These are phyloP conservation scores for Hemisphaericaspora xylanilytica DNA, from an alignment of 1,139 yeast genomes.

Conservation along the genomic window DNA sequence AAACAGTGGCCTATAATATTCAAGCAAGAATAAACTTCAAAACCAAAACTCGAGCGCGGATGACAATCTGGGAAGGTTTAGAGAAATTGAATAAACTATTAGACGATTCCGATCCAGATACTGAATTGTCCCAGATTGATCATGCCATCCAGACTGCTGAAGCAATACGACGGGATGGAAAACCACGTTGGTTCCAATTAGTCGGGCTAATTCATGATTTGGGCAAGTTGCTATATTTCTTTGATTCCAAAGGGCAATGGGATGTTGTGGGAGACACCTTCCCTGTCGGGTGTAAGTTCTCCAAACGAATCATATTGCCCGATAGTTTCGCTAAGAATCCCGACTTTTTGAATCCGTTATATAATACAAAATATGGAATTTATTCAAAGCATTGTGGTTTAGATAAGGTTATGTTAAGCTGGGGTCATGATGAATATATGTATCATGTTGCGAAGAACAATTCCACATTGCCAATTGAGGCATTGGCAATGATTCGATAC, in stretches of 20 bases:
- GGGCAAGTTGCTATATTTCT: slow-evolving; percentile 67
- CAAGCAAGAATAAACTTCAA: slow-evolving; percentile 72
- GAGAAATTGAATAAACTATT: slow-evolving; percentile 59
- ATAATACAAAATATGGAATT: slow-evolving; percentile 65
- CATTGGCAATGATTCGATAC: slow-evolving; percentile 70
- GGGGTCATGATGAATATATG: slow-evolving; percentile 84
- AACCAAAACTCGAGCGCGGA: slow-evolving; percentile 59
- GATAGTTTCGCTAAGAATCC: slow-evolving; percentile 61
- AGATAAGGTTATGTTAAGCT: slow-evolving; percentile 68
- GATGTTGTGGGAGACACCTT: slow-evolving; percentile 82
- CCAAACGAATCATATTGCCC: slow-evolving; percentile 57
- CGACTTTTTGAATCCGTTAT: slow-evolving; percentile 61
- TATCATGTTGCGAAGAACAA: slow-evolving; percentile 66
- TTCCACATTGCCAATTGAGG: slow-evolving; percentile 63
- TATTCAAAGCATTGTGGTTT: slow-evolving; percentile 65
- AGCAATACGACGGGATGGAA: slow-evolving; percentile 63
- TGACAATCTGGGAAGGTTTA: slow-evolving; percentile 73
- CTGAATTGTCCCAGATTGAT: slow-evolving; percentile 70
- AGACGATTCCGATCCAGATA: slow-evolving; percentile 75
- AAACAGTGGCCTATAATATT: slow-evolving; percentile 69
- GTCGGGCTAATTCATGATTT: slow-evolving; percentile 72
- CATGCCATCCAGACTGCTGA: slow-evolving; percentile 78
- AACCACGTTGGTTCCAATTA: slow-evolving; percentile 74
- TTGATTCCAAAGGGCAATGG: slow-evolving; percentile 75
- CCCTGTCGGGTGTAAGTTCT: slow-evolving; percentile 70